Evolutionary conservation across 2,329 filamentous ascomycete species (phyloP), one percentile per base, ranked within the genome.

Genomic region (Paramyrothecium sp.): DNA sequence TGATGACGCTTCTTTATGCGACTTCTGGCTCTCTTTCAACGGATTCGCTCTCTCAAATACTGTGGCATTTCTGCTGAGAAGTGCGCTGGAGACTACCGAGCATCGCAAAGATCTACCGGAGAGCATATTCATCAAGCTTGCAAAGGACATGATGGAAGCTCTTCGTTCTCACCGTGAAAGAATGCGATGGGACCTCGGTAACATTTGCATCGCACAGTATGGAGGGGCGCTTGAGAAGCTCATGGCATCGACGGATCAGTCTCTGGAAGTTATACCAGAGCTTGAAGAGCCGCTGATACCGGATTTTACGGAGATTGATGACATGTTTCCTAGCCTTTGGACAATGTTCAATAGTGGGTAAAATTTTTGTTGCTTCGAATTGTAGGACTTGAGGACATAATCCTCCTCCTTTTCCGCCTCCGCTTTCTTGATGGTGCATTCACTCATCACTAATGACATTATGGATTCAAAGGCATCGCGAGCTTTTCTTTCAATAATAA

Each of bases 1-100:
- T 0, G 67, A 72, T 3, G 69, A 71, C 5, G 54, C 68, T 1
- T 77, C 81, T 17, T 67, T 82, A 0, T 67, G 70, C 3, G 81
- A 78, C 51, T 83, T 81, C 57, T 84, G 81, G 80, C 68, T 82
- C 2, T 74, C 81, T 0, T 71, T 78, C 3, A 72, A 73, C 44
- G 74, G 78, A 0, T 83, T 81, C 55, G 70, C 75, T 1, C 74
- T 81, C n/a, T 74, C 79, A 0, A 76, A 78, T 1, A 78, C 81
- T 0, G 75, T 78, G 16, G 81, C 76, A 44, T 82, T 83, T 44
- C 65, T 84, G 30, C 66, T 84, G 8, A 73, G 81, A 2, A 79
- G 76, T 56, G 79, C 77, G 0, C 65, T 83, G 2, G 75, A 80
- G 56, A 74, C 74, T 3, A 75, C 75, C 54, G 75, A 71, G 8